Evolutionary conservation across 768 basidiomycete species (phyloP).

Genomic region (Lactarius vividus): DNA sequence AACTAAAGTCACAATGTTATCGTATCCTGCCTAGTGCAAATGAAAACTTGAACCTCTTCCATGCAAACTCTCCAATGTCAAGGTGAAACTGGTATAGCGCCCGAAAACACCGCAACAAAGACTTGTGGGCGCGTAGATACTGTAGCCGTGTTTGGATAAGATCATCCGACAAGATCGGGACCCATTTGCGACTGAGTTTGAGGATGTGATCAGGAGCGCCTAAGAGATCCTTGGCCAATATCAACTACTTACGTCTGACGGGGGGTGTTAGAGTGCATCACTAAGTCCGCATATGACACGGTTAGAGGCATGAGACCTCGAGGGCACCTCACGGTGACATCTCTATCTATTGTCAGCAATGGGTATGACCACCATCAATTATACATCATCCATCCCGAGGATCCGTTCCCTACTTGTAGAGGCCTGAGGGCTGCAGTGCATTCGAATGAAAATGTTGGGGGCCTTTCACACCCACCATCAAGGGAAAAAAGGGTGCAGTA

Average conservation of each 20-base stretch:
- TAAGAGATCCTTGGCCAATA: neutral
- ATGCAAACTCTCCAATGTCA: neutral
- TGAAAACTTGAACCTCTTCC: neutral
- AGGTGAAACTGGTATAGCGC: neutral
- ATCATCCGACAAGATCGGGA: constrained; percentile 1
- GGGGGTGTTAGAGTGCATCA: neutral
- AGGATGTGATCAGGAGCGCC: neutral
- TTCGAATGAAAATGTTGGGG: neutral
- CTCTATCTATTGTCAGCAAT: neutral
- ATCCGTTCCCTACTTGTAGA: neutral
- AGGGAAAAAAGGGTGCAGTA: neutral
- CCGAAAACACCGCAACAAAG: neutral
- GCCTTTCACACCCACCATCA: neutral
- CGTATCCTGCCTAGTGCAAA: too few species aligned
- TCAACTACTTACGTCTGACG: neutral
- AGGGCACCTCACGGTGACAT: neutral
- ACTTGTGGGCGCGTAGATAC: neutral
- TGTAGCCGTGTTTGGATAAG: neutral
- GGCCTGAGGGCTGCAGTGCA: neutral
- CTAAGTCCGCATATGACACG: neutral
- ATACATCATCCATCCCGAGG: neutral
- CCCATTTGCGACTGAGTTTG: neutral
- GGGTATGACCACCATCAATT: neutral
- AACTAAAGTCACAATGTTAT: neutral
- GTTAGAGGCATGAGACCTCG: neutral